phyloP scores from a whole-genome alignment of 768 basidiomycete genomes.

The Tricholoma sp. region DNA sequence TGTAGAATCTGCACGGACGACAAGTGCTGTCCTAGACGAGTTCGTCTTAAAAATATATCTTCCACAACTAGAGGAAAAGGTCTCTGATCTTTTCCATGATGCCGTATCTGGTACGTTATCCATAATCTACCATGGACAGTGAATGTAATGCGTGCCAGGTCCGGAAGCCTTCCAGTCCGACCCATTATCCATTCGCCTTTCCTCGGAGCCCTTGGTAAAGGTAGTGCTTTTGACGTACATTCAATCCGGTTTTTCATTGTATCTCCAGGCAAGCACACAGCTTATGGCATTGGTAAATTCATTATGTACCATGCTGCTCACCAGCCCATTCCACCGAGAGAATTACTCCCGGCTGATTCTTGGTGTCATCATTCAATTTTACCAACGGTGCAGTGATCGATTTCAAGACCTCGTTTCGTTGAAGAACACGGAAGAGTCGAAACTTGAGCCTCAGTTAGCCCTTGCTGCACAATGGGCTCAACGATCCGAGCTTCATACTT shows the following conservation, averaged over 20 bases:
- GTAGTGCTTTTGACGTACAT: conserved; percentile 30
- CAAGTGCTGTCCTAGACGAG: conserved; percentile 77
- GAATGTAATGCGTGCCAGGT: conserved; percentile 33
- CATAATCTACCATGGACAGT: neutral
- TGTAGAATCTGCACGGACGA: conserved; percentile 56
- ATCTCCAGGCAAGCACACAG: conserved; percentile 66
- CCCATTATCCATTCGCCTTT: conserved; percentile 56
- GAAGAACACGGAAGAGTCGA: conserved; percentile 24
- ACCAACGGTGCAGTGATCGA: conserved; percentile 86
- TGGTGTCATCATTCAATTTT: conserved; percentile 92
- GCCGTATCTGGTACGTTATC: conserved; percentile 60
- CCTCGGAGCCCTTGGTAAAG: conserved; percentile 72
- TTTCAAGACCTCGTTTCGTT: conserved; percentile 69
- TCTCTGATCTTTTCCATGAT: conserved; percentile 80
- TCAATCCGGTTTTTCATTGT: neutral
- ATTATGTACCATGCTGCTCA: conserved; percentile 83
- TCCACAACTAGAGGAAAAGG: conserved; percentile 93
- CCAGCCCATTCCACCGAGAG: conserved; percentile 92
- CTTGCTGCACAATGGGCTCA: conserved; percentile 82
- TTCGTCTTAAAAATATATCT: conserved; percentile 92
- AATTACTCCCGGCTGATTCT: conserved; percentile 93
- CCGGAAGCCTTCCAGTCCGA: conserved; percentile 89
- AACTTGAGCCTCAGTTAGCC: conserved; percentile 44
- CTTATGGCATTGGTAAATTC: conserved; percentile 89
- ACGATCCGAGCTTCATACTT: conserved; percentile 67